Percentiles rank a stretch among this genome's conserved stretches.
Conservation (phyloP, 495 filamentous ascomycete species). For the Penicillium verhagenii region DNA sequence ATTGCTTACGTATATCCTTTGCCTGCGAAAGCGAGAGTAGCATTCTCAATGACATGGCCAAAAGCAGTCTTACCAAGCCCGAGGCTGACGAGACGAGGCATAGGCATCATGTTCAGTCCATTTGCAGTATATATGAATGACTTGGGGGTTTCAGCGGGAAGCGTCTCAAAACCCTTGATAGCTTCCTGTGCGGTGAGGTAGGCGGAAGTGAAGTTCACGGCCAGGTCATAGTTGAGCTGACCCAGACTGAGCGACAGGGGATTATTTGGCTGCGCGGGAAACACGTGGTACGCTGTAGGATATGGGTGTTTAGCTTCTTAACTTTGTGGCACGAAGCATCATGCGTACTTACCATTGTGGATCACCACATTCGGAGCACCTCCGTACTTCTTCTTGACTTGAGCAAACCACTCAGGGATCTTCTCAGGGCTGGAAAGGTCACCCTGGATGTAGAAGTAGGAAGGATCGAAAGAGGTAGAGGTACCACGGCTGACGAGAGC, state of each 20-base stretch:
- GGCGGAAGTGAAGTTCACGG: background rate
- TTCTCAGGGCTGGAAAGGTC: background rate
- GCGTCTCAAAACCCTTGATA: background rate
- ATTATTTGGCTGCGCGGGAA: background rate
- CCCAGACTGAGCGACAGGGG: background rate
- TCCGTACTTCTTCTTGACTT: background rate
- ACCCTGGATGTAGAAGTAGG: conserved; percentile 1
- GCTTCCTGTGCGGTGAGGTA: background rate
- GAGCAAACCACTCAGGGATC: background rate
- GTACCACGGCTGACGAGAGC: background rate
- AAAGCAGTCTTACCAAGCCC: background rate
- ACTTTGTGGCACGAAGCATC: background rate
- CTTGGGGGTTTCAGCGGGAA: background rate
- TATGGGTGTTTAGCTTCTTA: background rate
- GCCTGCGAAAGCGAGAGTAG: background rate
- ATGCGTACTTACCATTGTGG: background rate
- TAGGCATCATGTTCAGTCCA: background rate
- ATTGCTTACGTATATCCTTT: background rate
- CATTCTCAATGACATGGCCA: background rate
- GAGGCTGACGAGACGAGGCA: background rate
- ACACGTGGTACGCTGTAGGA: background rate
- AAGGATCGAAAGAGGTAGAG: background rate
- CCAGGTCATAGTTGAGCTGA: background rate
- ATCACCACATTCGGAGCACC: background rate
- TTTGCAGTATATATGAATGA: background rate